Evolutionary conservation across 2,329 filamentous ascomycete genomes (phyloP).

Genomic region (Chaetomium sp.): DNA sequence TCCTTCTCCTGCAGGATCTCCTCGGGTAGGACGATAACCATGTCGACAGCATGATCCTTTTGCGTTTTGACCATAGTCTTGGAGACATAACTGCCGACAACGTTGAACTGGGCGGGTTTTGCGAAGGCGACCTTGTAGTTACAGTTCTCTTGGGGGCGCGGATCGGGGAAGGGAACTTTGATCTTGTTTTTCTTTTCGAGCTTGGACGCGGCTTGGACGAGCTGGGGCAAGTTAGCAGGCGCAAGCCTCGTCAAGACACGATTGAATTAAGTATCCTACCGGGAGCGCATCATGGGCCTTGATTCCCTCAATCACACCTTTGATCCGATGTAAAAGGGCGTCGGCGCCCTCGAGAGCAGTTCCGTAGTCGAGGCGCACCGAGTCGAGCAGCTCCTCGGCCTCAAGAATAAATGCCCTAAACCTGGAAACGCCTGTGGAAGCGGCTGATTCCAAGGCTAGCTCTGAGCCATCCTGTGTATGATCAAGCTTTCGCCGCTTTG

Average conservation of each 20-base stretch:
- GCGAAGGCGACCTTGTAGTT: constrained; percentile 81
- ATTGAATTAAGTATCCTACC: constrained; percentile 43
- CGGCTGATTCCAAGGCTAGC: constrained; percentile 35
- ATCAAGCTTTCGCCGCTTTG: constrained; percentile 42
- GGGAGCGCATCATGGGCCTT: constrained; percentile 52
- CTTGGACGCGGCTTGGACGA: constrained; percentile 67
- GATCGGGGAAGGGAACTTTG: constrained; percentile 81
- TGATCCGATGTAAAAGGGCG: constrained; percentile 53
- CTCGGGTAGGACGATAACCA: constrained; percentile 83
- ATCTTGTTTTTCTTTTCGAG: constrained; percentile 70
- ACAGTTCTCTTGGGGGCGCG: constrained; percentile 71
- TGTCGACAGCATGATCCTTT: constrained; percentile 65
- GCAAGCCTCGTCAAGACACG: neutral
- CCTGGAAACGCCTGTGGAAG: constrained; percentile 39
- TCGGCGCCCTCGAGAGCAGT: constrained; percentile 53
- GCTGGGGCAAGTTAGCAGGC: constrained; percentile 46
- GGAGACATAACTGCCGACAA: constrained; percentile 83
- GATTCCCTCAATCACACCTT: constrained; percentile 55
- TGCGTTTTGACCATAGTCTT: constrained; percentile 71
- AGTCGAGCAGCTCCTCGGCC: constrained; percentile 60
- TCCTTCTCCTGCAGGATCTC: constrained; percentile 90
- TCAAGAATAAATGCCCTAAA: constrained; percentile 60
- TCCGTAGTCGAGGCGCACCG: constrained; percentile 56
- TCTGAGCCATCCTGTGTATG: constrained; percentile 33
- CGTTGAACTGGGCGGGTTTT: constrained; percentile 77